These are phyloP conservation scores for Trypanosomatidae sp. DNA, from an alignment of 208 protist genomes.

Conservation along the genomic window DNA sequence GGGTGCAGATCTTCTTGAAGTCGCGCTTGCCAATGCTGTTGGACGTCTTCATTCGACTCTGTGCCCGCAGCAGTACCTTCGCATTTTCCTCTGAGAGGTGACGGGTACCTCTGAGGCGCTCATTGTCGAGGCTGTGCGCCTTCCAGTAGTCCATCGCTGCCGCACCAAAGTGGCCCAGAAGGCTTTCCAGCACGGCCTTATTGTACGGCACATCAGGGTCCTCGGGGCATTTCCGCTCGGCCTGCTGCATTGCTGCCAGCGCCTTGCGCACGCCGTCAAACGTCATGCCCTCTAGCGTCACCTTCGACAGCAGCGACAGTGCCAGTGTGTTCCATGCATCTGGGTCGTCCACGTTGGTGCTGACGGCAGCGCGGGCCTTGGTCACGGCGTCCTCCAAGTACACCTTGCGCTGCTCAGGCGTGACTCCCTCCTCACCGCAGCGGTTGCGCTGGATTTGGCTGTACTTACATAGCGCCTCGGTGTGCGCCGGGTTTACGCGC, in stretches of 20 bases:
- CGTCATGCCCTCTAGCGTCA: slow-evolving; percentile 49
- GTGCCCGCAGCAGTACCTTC: slow-evolving; percentile 37
- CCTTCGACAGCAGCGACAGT: slow-evolving; percentile 67
- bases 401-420: slow-evolving; percentile 37
- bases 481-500: slow-evolving; percentile 36
- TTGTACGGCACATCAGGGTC: slow-evolving; percentile 86
- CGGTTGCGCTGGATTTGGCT: slow-evolving; percentile 80
- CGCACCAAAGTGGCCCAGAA: slow-evolving; percentile 67
- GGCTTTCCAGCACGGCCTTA: slow-evolving; percentile 70
- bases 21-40: slow-evolving; percentile 50
- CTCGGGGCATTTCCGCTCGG: slow-evolving; percentile 27
- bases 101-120: slow-evolving; percentile 51
- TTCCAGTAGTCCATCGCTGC: slow-evolving; percentile 51
- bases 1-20: slow-evolving; percentile 49
- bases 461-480: slow-evolving; percentile 75
- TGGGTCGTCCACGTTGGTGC: slow-evolving; percentile 39
- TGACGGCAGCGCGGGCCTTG: slow-evolving; percentile 63
- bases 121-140: slow-evolving; percentile 55
- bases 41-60: slow-evolving; percentile 46
- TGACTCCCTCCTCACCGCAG: slow-evolving; percentile 50
- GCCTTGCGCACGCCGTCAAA: slow-evolving; percentile 46
- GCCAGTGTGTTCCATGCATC: slow-evolving; percentile 75
- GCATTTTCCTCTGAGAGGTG: slow-evolving; percentile 49
- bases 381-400: slow-evolving; percentile 57
- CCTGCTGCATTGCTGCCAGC: slow-evolving; percentile 65